A percentile compares a stretch with the other conserved stretches of the same genome.
phyloP scores from a whole-genome alignment of 352 stramenopile species.

The Globisporangium middletonii region DNA sequence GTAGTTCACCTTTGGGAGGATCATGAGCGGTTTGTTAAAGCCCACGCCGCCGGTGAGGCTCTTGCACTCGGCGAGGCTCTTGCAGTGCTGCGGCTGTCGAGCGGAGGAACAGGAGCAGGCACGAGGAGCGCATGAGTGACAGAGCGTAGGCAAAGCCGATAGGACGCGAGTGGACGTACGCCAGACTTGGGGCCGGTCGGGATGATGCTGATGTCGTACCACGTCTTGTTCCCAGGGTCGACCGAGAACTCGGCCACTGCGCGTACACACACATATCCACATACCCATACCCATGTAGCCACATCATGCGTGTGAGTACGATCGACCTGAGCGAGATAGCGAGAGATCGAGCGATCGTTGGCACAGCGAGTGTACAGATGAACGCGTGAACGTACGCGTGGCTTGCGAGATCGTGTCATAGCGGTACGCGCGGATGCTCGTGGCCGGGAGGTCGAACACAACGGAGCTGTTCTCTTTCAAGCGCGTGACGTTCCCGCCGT shows the following conservation, averaged over 20 bases:
- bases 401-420: constrained; percentile 11
- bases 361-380: not conserved
- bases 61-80: constrained; percentile 47
- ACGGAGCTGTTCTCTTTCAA: constrained; percentile 6
- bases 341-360: not conserved
- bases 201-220: constrained; percentile 44
- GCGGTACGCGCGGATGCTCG: constrained; percentile 12
- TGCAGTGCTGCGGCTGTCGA: constrained; percentile 35
- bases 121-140: not conserved
- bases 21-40: constrained; percentile 68
- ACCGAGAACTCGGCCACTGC: constrained; percentile 43
- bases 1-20: constrained; percentile 22
- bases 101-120: no score
- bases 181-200: constrained; percentile 19
- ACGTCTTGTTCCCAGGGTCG: constrained; percentile 19
- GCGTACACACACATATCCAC: not conserved
- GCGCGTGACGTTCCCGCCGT: constrained; percentile 8
- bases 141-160: not conserved
- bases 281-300: no score
- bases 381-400: constrained; percentile 9
- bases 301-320: no score
- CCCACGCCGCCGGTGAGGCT: constrained; percentile 34
- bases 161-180: constrained; percentile 15
- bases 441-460: constrained; percentile 7
- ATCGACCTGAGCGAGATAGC: no score